Evolutionary conservation across 768 basidiomycete genomes (phyloP), one percentile per base, ranked within the genome.

Genomic region (Rhodotorula paludigena): DNA sequence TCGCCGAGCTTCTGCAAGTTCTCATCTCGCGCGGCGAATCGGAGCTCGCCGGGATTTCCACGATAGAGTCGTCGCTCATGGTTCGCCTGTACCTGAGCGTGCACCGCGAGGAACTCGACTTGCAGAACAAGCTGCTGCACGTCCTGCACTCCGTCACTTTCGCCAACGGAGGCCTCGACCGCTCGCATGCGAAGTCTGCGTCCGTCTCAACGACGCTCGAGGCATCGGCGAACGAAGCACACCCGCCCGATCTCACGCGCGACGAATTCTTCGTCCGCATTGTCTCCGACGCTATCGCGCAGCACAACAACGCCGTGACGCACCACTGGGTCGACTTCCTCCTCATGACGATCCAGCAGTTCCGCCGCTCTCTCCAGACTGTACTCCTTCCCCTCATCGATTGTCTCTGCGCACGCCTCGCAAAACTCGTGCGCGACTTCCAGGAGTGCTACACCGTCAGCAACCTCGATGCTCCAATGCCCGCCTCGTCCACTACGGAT

Each of bases 321-420:
- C 93, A 96, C 75, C 90, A 96, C 74, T 98, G 94, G 94, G 82
- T 98, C 35, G 94, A 98, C 77, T 98, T 99, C 77, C 83, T 97
- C 66, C 83, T 94, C 60, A 89, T 90, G 86, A 89, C 91, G 1
- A 80, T 93, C 25, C 87, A 90, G 8, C 89, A 91, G 73, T 89
- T 92, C 75, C 87, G 88, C 64, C 86, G 86, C 28, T 81, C 84
- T 4, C 80, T 90, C 2, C 85, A 87, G 58, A 80, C 83, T 16
- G 82, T 87, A 42, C 81, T 94, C 32, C 80, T 84, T 5, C 87
- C 91, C 4, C 81, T 98, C 36, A 86, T 84, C 67, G 90, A 90
- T 66, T 88, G 89, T 73, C 76, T 94, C 66, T 88, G 88, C 74
- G 81, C 83, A 47, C 90, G 91, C 69, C 78, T 93, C 33, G 81